Evolutionary conservation across 2,329 filamentous ascomycete genomes (phyloP), one percentile per base, ranked within the genome.

Genomic region (Exophiala dermatitidis): DNA sequence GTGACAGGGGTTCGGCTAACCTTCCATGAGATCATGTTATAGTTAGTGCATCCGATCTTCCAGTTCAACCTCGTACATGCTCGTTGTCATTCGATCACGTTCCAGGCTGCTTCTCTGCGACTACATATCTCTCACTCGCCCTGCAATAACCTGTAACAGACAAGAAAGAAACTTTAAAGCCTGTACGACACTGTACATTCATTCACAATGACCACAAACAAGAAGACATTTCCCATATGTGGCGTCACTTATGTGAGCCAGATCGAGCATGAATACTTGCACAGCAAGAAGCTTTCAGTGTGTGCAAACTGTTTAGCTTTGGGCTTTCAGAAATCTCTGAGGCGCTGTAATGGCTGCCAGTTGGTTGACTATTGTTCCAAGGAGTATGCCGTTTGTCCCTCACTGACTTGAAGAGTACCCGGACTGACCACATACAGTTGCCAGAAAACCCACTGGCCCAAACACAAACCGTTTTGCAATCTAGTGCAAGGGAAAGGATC

Each of bases 361-460:
- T 41, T 63, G 40, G 55, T 63, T 29, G 61, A 61, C 48, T 63
- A 63, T 37, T 63, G 61, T 46, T 60, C 57, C 12, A 61, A 58
- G 52, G 61, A 63, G 53, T 59, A 51, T 26, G 53, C 19, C 7
- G 7, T 5, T 26, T 29, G 8, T 36, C 30, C 32, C 3, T 26
- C 43, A 3, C 4, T 42, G 29, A 34, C 29, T 36, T 53, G 36
- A 19, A 19, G 19, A 19, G 19, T 19, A 19, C 56, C 42, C 10
- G 10, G 30, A 12, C 2, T 36, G 31, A 28, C 9, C 19, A 4
- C 19, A 45, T 8, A 26, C 36, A 60, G 58, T 10, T 66, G 64
- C 48, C 64, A 66, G 50, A 64, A 63, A 46, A 57, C 54, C 29
- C 56, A 66, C 40, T 66, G 64, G 64, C 53, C 58, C 10, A 60